Evolutionary conservation across 164 flowering plant species (phyloP).

Genomic region (Magnolia sinica): DNA sequence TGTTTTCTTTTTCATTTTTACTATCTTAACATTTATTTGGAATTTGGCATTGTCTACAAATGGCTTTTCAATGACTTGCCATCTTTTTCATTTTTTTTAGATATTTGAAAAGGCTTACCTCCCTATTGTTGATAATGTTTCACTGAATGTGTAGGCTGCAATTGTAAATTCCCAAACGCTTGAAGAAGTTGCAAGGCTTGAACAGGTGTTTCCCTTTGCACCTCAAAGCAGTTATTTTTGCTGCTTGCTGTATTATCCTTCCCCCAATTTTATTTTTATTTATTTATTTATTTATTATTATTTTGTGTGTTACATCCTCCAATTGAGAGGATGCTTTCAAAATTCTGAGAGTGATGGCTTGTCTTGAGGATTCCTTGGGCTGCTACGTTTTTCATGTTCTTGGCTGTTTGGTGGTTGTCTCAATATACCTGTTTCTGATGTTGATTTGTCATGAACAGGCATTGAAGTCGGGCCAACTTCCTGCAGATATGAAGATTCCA

Average conservation of each 20-base stretch:
- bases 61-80: not conserved
- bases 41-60: not conserved
- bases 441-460: slow-evolving; percentile 38
- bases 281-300: not conserved
- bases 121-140: not conserved
- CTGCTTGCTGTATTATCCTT: not conserved
- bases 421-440: not conserved
- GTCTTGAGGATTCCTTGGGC: no score
- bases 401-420: not conserved
- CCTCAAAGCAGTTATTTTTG: not conserved
- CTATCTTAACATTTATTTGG: not conserved
- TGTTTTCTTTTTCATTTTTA: not conserved
- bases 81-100: not conserved
- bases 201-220: slow-evolving; percentile 50
- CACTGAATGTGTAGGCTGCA: slow-evolving; percentile 71
- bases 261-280: not conserved
- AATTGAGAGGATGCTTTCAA: no score
- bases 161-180: slow-evolving; percentile 95
- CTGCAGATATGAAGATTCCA: slow-evolving; percentile 55
- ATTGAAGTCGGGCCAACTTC: slow-evolving; percentile 76
- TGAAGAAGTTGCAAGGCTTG: slow-evolving; percentile 97
- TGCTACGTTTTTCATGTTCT: no score
- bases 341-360: no score
- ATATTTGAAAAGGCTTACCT: not conserved
- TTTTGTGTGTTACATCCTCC: not conserved